These are phyloP conservation scores for Lasiodiplodia citricola DNA, from an alignment of 2,329 filamentous ascomycete genomes.

Conservation along the genomic window DNA sequence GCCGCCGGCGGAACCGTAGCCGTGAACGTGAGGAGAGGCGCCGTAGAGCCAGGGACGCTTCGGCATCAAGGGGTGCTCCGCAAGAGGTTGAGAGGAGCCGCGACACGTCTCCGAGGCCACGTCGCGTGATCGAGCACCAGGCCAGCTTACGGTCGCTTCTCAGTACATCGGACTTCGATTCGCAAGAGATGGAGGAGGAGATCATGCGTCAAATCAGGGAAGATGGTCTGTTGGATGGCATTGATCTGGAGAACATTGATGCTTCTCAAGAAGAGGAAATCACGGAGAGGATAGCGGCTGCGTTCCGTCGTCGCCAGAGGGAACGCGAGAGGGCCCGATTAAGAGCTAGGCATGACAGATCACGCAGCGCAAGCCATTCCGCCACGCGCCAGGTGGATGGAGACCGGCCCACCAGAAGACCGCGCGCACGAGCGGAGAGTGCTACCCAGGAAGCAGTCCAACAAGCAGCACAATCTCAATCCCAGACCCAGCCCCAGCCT, in stretches of 20 bases:
- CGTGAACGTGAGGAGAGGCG: slow-evolving; percentile 31
- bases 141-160: slow-evolving; percentile 85
- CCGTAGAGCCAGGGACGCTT: slow-evolving; percentile 24
- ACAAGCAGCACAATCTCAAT: background rate
- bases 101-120: slow-evolving; percentile 28
- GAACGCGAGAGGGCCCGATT: slow-evolving; percentile 54
- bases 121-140: slow-evolving; percentile 81
- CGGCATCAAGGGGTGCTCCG: background rate
- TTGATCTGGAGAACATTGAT: slow-evolving; percentile 87
- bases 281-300: slow-evolving; percentile 87
- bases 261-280: slow-evolving; percentile 85
- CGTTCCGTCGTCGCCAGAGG: slow-evolving; percentile 77
- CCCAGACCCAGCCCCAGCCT: slow-evolving; percentile 1
- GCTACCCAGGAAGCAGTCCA: slow-evolving; percentile 33
- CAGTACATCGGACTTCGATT: slow-evolving; percentile 77
- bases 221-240: slow-evolving; percentile 83
- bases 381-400: slow-evolving; percentile 32
- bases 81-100: background rate
- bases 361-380: slow-evolving; percentile 41
- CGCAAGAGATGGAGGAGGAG: slow-evolving; percentile 81
- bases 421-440: slow-evolving; percentile 43
- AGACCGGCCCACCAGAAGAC: slow-evolving; percentile 38
- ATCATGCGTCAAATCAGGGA: slow-evolving; percentile 88
- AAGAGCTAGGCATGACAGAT: slow-evolving; percentile 45
- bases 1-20: slow-evolving; percentile 41